Evolutionary conservation across 1,284 basidiomycete species (phyloP), one percentile per base, ranked within the genome.

Genomic region (Pisolithus thermaeus): DNA sequence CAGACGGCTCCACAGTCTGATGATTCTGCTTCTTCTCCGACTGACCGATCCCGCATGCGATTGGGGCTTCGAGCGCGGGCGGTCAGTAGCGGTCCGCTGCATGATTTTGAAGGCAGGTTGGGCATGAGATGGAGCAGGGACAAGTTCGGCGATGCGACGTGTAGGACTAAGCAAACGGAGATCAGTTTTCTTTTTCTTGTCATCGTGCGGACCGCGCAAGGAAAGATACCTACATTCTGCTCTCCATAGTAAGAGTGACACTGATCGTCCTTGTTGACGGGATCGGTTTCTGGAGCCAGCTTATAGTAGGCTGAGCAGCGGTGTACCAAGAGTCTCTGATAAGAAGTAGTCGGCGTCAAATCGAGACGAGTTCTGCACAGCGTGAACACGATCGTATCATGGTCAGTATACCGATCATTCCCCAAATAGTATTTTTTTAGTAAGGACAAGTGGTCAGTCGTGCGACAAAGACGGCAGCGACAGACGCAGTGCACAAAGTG

Each of bases 51-150:
- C 80, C 14, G 83, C 71, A 57, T 82, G 81, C 4, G 84, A 87
- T 51, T 76, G 73, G 7, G 80, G 66, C 60, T 79, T 81, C 16
- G 64, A 64, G n/a, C 71, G 70, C 30, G 73, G 71, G 45, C 79
- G 78, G 54, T 83, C 80, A 27, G 67, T 65, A 5, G 64, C 67
- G 35, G 73, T 71, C 59, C 89, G 78, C 37, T 82, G 80, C 88
- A 91, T 91, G 59, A 91, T 91, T 75, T 90, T 86, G 65, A 91
- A 87, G 9, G 87, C 77, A 20, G 85, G 87, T 40, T 83, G 83
- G 0, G 80, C 64, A 5, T 80, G 70, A 23, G 79, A 73, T 62
- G 90, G 87, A 8, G 78, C 73, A n/a, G 89, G 88, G 16, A 90
- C 85, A n/a, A 91, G 77, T 50, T 90, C 88, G 54, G 76, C 77